Evolutionary conservation across 306 rosid genomes (phyloP).

Genomic region (Cucurbita maxima): DNA sequence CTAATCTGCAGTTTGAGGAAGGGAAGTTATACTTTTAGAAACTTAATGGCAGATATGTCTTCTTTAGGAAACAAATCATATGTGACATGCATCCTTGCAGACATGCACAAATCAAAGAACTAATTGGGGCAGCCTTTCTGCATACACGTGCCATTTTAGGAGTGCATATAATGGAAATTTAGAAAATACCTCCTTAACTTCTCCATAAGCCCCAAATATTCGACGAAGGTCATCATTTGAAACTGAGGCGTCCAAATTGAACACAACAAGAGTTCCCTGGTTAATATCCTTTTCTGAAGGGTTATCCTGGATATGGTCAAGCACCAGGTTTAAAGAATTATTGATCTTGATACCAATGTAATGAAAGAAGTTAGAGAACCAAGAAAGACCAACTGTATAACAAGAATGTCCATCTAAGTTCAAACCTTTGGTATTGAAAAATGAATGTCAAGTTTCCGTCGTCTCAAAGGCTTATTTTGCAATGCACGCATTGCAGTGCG

Average conservation of each 20-base stretch:
- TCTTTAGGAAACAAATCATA: neutral
- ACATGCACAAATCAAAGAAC: neutral
- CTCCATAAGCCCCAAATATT: constrained; percentile 87
- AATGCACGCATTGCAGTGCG: constrained; percentile 87
- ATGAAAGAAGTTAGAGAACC: neutral
- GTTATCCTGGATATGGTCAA: constrained; percentile 49
- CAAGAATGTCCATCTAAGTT: constrained; percentile 2
- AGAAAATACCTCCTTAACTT: constrained; percentile 70
- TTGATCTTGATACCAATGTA: neutral
- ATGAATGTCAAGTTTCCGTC: constrained; percentile 92
- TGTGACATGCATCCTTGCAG: neutral
- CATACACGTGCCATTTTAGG: neutral
- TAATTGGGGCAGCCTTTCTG: neutral
- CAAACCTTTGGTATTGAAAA: constrained; percentile 95
- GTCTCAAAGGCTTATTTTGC: constrained; percentile 81
- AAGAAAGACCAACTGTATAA: neutral
- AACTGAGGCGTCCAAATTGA: constrained; percentile 86
- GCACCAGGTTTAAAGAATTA: constrained; percentile 13
- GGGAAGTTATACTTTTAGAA: constrained; percentile 4
- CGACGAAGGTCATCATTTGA: constrained; percentile 85
- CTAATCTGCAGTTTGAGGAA: constrained; percentile 50
- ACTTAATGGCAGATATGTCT: neutral
- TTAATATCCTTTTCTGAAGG: constrained; percentile 90
- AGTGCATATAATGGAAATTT: constrained; percentile 6
- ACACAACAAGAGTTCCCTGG: constrained; percentile 95